Evolutionary conservation across 345 rosid species (phyloP), one percentile per base, ranked within the genome.

Genomic region (Hibiscus tridactylites): DNA sequence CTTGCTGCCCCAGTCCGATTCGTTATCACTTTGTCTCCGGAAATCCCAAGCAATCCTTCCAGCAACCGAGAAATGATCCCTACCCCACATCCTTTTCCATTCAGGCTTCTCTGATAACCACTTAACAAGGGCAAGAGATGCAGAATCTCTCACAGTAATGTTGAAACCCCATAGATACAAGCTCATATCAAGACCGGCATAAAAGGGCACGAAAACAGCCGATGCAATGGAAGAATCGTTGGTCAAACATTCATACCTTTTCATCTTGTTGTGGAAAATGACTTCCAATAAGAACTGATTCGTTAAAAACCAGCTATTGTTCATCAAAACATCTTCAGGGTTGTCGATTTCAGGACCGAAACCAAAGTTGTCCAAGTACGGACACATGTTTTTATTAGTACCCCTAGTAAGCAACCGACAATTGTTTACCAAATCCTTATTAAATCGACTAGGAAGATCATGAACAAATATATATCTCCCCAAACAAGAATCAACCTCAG

Each of bases 211-310:
- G 19, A 75, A 90, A 3, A 90, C 44, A 7, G 89, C 91, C 0
- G 96, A 90, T 0, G 96, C 89, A 6, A 78, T 50, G 3, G 90
- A 83, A 0, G 96, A 88, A 65, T 90, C 79, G 39, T 79, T 46
- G 0, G 92, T 90, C 54, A 85, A 77, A 65, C 96, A 90, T 10
- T 74, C 58, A 78, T 90, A 90, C 4, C 66, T 76, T 81, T 76
- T 88, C 90, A 90, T 78, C 81, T 68, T 86, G 49, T 74, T 75
- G 29, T 83, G 92, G 71, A 86, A 90, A n/a, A 90, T 86, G 47
- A 88, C 86, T 33, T 88, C 92, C 5, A 90, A 81, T 81, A 79
- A 72, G 78, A 90, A 90, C 83, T 88, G 96, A 76, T 88, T 88
- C 12, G 92, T 86, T 28, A 59, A 44, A 24, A 73, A 88, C 92